phyloP scores from a whole-genome alignment of 352 stramenopile species.

The Pseudoperonospora humuli region DNA sequence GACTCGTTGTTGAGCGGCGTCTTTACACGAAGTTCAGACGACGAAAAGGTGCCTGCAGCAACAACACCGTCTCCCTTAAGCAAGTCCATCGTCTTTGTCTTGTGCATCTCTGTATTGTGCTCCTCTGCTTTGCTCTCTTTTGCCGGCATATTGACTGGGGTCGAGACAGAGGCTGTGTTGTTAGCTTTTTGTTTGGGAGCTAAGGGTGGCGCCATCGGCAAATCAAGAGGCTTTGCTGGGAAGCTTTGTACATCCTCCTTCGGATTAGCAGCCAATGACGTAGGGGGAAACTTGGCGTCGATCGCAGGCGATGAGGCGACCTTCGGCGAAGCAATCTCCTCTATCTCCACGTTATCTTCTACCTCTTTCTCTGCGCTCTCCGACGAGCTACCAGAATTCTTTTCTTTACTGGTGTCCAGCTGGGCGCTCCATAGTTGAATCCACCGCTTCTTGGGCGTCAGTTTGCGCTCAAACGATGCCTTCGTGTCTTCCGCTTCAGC shows the following conservation, averaged over 20 bases:
- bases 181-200: conserved; percentile 1
- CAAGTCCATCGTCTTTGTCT: background rate
- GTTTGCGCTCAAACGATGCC: conserved; percentile 20
- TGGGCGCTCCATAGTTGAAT: conserved; percentile 66
- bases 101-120: conserved; percentile 4
- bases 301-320: conserved; percentile 5
- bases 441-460: conserved; percentile 76
- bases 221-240: background rate
- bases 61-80: background rate
- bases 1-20: conserved; percentile 33
- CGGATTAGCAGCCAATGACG: background rate
- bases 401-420: conserved; percentile 18
- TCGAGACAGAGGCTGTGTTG: background rate
- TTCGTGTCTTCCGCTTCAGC: conserved; percentile 12
- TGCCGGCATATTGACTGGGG: background rate
- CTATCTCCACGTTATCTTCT: background rate
- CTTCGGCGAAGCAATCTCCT: background rate
- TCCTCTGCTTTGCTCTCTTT: conserved; percentile 14
- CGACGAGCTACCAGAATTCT: conserved; percentile 7
- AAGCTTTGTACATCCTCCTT: conserved; percentile 5
- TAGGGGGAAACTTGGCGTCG: conserved; percentile 6
- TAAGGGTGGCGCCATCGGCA: background rate
- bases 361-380: conserved; percentile 3
- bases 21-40: conserved; percentile 37
- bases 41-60: background rate